Percentiles rank a stretch among this genome's conserved stretches.
Evolutionary conservation across 192 early-diverging fungal species (phyloP).

Genomic region (Dimargaris xerosporica): DNA sequence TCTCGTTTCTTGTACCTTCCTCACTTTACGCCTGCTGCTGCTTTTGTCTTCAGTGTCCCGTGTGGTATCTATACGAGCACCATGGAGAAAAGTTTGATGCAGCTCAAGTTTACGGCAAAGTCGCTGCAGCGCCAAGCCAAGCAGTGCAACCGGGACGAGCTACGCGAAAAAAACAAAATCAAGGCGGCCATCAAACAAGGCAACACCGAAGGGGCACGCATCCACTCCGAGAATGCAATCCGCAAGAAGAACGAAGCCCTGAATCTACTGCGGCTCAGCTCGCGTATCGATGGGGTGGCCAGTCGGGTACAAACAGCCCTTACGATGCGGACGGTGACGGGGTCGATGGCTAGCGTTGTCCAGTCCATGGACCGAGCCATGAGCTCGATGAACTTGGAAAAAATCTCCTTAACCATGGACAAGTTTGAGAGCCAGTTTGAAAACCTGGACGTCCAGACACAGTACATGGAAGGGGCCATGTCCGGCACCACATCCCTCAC

Average conservation of each 20-base stretch:
- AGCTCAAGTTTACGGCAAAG: slow-evolving; percentile 75
- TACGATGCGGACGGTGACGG: slow-evolving; percentile 76
- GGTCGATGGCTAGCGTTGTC: slow-evolving; percentile 76
- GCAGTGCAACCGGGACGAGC: slow-evolving; percentile 73
- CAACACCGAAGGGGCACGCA: slow-evolving; percentile 82
- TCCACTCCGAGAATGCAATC: slow-evolving; percentile 91
- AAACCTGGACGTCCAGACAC: slow-evolving; percentile 91
- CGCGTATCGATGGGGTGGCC: slow-evolving; percentile 85
- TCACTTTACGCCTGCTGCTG: background rate
- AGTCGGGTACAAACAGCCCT: slow-evolving; percentile 85
- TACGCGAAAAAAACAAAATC: slow-evolving; percentile 59
- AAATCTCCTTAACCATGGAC: slow-evolving; percentile 97
- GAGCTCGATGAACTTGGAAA: slow-evolving; percentile 90
- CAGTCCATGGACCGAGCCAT: slow-evolving; percentile 90
- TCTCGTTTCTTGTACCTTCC: background rate
- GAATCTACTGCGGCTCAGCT: slow-evolving; percentile 73
- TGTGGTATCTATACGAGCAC: background rate
- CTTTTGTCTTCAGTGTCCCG: background rate
- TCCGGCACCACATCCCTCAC: slow-evolving; percentile 68
- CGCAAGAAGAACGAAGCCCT: slow-evolving; percentile 91
- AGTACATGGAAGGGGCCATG: slow-evolving; percentile 94
- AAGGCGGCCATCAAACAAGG: slow-evolving; percentile 92
- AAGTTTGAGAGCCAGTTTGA: slow-evolving; percentile 95
- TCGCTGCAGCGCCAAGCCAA: slow-evolving; percentile 72
- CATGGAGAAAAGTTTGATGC: slow-evolving; percentile 10